These are phyloP conservation scores for Penstemon eatonii DNA, from an alignment of 257 asterid genomes.

Conservation along the genomic window DNA sequence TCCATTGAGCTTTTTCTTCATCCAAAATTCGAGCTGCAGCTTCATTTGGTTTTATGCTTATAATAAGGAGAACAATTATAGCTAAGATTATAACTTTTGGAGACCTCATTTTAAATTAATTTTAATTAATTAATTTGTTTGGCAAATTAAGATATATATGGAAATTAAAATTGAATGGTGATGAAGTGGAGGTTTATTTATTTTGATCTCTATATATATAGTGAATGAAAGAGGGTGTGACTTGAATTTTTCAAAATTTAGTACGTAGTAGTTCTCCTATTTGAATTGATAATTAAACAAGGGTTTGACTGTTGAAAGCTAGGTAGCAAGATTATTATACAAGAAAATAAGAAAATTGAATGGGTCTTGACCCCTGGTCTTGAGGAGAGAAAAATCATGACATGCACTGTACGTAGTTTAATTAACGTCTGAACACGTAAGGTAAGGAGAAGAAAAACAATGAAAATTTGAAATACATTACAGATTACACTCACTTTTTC, in stretches of 20 bases:
- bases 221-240: slow-evolving; percentile 22
- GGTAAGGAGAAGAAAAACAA: no score
- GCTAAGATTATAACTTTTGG: slow-evolving; percentile 15
- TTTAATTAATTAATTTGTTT: background rate
- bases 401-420: no score
- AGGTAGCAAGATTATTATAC: background rate
- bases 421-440: no score
- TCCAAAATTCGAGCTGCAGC: slow-evolving; percentile 47
- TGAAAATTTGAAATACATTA: no score
- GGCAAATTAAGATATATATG: background rate
- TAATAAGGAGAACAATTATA: slow-evolving; percentile 3
- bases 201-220: slow-evolving; percentile 4
- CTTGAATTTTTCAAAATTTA: slow-evolving; percentile 13
- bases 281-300: background rate
- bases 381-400: no score
- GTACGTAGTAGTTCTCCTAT: background rate
- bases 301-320: slow-evolving; percentile 36
- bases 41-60: slow-evolving; percentile 25
- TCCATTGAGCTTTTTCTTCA: slow-evolving; percentile 40
- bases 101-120: slow-evolving; percentile 17
- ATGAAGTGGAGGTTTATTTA: background rate
- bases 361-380: slow-evolving; percentile 17
- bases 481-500: no score
- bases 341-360: slow-evolving; percentile 23
- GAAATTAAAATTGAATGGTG: slow-evolving; percentile 7